Evolutionary conservation across 106 monocot genomes (phyloP), one percentile per base, ranked within the genome.

Genomic region (Dendrobium nobile): DNA sequence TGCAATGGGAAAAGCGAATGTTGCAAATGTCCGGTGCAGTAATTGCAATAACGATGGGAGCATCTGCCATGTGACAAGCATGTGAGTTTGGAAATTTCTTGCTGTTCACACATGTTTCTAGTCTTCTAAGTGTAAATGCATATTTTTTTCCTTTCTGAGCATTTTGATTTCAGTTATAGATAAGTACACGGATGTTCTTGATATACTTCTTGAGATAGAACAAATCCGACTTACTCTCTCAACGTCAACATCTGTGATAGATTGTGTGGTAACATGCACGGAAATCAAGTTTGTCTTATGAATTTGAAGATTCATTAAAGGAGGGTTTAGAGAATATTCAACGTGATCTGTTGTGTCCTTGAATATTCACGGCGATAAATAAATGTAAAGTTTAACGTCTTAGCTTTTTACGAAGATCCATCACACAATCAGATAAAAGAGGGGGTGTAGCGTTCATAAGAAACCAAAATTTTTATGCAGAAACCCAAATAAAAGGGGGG

Each of bases 1-100:
- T 13, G 24, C 27, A 0, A 88, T 82, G 40, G 84, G 82, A 0
- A 77, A 78, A 15, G 89, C 86, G 75, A 89, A 81, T 81, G 37
- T 37, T 37, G 37, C 37, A 37, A 54, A 9, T 19, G 80, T 94
- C 43, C 28, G 2, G 20, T 95, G 95, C 67, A 75, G 22, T 75
- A 76, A 76, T 76, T 76, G 76, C 48, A 47, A 47, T 47, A 45
- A n/a, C 2, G 19, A 76, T 51, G 76, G 76, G 51, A 76, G 42
- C 5, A 27, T 47, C 76, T 76, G 76, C 51, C 76, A 76, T 76
- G 76, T 76, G 47, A 76, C 76, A n/a, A 76, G 76, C 76, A 76
- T 76, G 76, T 76, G 48, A 76, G 74, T 61, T 61, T 4, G 22
- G 24, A 22, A n/a, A 61, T 61, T 61, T 58, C 61, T 22, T 61